Evolutionary conservation across 345 rosid species (phyloP).

Genomic region (Dipteronia sinensis): DNA sequence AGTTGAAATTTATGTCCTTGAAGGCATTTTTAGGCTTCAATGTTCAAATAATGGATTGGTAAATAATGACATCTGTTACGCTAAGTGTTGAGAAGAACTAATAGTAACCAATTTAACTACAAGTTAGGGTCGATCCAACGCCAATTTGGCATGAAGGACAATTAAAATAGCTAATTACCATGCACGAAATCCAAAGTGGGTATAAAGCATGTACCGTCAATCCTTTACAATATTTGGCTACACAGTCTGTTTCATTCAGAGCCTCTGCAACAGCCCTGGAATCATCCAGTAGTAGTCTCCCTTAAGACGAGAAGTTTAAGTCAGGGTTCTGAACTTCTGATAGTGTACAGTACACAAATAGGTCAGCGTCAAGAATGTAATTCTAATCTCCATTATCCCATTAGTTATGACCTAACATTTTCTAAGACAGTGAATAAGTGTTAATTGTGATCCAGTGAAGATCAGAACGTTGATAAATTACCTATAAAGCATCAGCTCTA

Average conservation of each 20-base stretch:
- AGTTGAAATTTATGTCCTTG: background rate
- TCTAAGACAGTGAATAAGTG: conserved; percentile 2
- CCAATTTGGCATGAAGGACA: conserved; percentile 6
- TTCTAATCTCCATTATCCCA: background rate
- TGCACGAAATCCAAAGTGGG: conserved; percentile 3
- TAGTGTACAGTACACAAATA: background rate
- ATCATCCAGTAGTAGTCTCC: conserved; percentile 97
- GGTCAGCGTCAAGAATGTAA: background rate
- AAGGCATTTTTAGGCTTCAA: background rate
- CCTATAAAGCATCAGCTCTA: conserved; percentile 98
- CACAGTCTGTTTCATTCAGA: conserved; percentile 86
- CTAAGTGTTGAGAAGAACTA: background rate
- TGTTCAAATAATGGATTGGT: background rate
- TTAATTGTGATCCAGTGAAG: background rate
- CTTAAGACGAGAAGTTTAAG: conserved; percentile 29
- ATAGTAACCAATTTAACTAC: background rate
- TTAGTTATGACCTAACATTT: background rate
- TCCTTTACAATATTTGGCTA: conserved; percentile 65
- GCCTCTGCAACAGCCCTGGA: conserved; percentile 84
- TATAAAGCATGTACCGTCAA: conserved; percentile 59
- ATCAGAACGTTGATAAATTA: conserved; percentile 25
- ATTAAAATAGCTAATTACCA: background rate
- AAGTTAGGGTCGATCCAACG: conserved; percentile 3
- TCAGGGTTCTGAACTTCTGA: conserved; percentile 11
- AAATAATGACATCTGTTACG: background rate